Conservation (phyloP, 1,139 yeast genomes). For the Geotrichum bryndzae region DNA sequence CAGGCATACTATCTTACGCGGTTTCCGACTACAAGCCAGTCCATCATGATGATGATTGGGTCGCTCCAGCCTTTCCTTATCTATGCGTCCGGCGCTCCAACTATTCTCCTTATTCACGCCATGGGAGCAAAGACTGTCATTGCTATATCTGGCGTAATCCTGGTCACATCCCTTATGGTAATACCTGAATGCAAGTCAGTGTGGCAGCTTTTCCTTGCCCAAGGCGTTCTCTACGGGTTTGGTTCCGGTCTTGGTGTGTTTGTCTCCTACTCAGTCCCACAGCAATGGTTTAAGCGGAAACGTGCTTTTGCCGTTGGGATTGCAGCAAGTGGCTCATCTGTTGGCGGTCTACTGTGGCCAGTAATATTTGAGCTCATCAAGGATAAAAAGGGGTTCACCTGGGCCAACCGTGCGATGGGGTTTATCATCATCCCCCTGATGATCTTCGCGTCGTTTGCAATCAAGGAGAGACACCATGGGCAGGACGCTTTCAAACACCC, state of each 20-base stretch:
- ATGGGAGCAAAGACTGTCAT: slow-evolving; percentile 29
- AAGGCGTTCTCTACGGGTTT: slow-evolving; percentile 49
- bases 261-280: slow-evolving; percentile 26
- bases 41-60: slow-evolving; percentile 46
- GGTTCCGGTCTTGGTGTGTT: slow-evolving; percentile 37
- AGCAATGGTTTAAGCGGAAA: slow-evolving; percentile 49
- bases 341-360: slow-evolving; percentile 57
- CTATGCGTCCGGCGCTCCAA: slow-evolving; percentile 44
- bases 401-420: slow-evolving; percentile 48
- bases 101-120: slow-evolving; percentile 51
- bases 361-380: slow-evolving; percentile 38
- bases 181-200: slow-evolving; percentile 46
- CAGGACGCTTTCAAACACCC: slow-evolving; percentile 26
- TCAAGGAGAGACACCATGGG: slow-evolving; percentile 19
- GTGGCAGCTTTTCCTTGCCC: slow-evolving; percentile 51
- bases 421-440: slow-evolving; percentile 41
- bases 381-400: slow-evolving; percentile 42
- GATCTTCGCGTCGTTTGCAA: slow-evolving; percentile 33
- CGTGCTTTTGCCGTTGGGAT: slow-evolving; percentile 55
- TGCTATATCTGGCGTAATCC: slow-evolving; percentile 43
- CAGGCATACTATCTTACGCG: slow-evolving; percentile 48
- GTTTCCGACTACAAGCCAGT: slow-evolving; percentile 40
- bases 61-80: slow-evolving; percentile 44
- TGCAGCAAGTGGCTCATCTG: slow-evolving; percentile 55
- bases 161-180: slow-evolving; percentile 46